Evolutionary conservation across 2,329 filamentous ascomycete genomes (phyloP), one percentile per base, ranked within the genome.

Genomic region (Cladosporium cucumerinum): DNA sequence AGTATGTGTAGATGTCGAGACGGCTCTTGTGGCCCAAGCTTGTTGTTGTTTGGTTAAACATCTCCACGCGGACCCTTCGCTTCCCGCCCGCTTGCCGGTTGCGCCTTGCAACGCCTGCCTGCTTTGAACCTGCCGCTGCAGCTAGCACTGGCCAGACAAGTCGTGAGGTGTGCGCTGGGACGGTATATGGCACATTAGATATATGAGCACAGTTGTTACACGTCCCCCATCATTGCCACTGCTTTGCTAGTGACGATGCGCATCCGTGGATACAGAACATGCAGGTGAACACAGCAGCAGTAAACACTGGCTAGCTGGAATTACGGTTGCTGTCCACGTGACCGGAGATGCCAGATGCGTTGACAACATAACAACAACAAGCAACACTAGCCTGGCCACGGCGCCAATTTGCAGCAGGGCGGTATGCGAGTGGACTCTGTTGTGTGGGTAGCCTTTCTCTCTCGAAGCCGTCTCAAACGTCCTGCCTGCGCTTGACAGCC

Each of bases 31-130:
- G 54, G 54, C 54, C 25, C 54, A 23, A 55, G 60, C 34, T 43
- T 48, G 49, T 48, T 57, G 51, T 48, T 57, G 51, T 61, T 48
- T 57, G 48, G 57, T 48, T 32, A 30, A 43, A 28, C 32, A 43
- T 25, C 21, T 34, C 23, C 32, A 39, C 34, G 55, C 32, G 51
- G 30, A 32, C 25, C 51, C n/a, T n/a, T 30, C 28, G 2, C 51
- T n/a, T n/a, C 26, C 26, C 26, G 51, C 26, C 25, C 6, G 36
- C 23, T n/a, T 32, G 25, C 57, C 57, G 57, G 57, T 59, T 59
- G 57, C 57, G 16, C 57, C 30, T 59, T 46, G 14, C 57, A 48
- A 59, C 57, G 57, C 23, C 39, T 46, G 39, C 32, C 54, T 11
- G 10, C 18, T 32, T 8, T 32, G 26, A 32, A 10, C 26, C 18